Base-by-base conservation (phyloP, 176 grass and related monocot species). In the Carex kokanica region DNA sequence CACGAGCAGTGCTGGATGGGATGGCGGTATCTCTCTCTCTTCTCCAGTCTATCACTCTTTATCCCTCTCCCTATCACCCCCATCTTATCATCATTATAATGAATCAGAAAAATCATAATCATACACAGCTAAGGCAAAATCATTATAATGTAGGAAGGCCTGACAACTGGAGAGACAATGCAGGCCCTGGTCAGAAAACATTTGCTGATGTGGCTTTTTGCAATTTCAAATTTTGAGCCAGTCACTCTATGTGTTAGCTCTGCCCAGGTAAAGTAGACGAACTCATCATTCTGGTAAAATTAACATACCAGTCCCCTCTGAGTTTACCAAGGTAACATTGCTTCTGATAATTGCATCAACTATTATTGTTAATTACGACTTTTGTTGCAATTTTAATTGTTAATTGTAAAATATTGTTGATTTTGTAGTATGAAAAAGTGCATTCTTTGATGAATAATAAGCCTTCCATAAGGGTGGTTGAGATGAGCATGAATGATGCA, bases 401-500 rank as follows among this genome's bases (percentile, higher is more conserved):
- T 69, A 77, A 27, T 21, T 57, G 60, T 17, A 61, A 53, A 32
- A 43, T 36, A 12, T 60, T 51, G 1, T 73, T 73, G 10, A 14
- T 55, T 34, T 79, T 68, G 40, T 69, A 95, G 92, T 98, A 91
- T 18, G 83, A 84, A 36, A 71, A 86, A 63, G 95, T 87, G 27
- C 84, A 87, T 17, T 72, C 83, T 63, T 62, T 91, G 58, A 88
- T 98, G 86, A 74, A 71, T 63, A 74, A 83, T 64, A 79, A 94
- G 11, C 32, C 53, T 20, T 93, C 88, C 82, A 87, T 98, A 71
- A 91, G 95, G 75, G 92, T 98, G 68, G 90, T 98, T 24, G 95
- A 98, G 86, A 98, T 98, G 92, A 95, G 89, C 87, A 93, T 93
- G 90, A 95, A 98, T 12, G 95, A 98, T 88, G 88, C 89, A 45